Conservation (phyloP, 768 basidiomycete genomes). For the Cyclocybe aegerita region DNA sequence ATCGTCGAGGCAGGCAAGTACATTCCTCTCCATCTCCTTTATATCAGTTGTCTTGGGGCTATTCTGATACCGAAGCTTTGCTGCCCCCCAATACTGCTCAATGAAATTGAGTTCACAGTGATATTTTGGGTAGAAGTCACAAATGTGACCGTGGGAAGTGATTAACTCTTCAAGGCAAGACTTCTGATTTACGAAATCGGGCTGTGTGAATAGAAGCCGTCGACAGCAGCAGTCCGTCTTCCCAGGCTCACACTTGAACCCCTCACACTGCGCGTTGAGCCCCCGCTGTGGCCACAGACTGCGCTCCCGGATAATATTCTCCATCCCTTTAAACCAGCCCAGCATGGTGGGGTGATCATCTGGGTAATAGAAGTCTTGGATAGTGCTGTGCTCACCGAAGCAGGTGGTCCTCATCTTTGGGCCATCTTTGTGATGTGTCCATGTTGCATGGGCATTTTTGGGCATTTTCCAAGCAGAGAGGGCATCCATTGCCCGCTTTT, state of each 20-base stretch:
- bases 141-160: conserved; percentile 13
- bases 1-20: conserved; percentile 25
- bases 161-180: conserved; percentile 17
- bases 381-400: conserved; percentile 1
- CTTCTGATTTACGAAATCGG: conserved; percentile 17
- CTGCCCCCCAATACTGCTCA: conserved; percentile 35
- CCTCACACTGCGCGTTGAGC: conserved; percentile 17
- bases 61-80: conserved; percentile 26
- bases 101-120: conserved; percentile 38
- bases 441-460: conserved; percentile 7
- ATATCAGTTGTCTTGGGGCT: conserved; percentile 22
- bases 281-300: conserved; percentile 20
- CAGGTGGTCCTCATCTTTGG: conserved; percentile 3
- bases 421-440: conserved; percentile 9
- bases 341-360: conserved; percentile 26
- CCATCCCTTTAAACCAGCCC: conserved; percentile 38
- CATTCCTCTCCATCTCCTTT: conserved; percentile 31
- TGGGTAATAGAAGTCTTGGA: conserved; percentile 30
- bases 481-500: conserved; percentile 14
- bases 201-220: conserved; percentile 16
- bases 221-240: conserved; percentile 28
- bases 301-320: conserved; percentile 24
- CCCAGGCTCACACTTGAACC: conserved; percentile 27
- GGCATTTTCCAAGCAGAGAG: conserved; percentile 13
- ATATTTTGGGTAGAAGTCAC: conserved; percentile 29